Conservation (phyloP, 441 rosid species). For the Erodium moschatum region DNA sequence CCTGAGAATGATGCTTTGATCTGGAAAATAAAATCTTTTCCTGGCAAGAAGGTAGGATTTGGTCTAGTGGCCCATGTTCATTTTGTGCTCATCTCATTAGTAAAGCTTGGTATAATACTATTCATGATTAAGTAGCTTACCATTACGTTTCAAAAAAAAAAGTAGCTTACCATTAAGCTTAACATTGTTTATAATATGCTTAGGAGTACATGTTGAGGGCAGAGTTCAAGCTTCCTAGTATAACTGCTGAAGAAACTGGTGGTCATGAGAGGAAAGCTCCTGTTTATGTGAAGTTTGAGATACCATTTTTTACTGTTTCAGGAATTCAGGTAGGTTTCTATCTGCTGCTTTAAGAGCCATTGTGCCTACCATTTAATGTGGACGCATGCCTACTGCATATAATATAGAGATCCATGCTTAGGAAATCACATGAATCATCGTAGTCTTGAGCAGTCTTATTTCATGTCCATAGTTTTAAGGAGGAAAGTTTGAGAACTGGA, state of each 20-base stretch:
- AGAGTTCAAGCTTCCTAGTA: slow-evolving; percentile 88
- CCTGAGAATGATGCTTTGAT: slow-evolving; percentile 88
- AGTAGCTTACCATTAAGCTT: slow-evolving; percentile 13
- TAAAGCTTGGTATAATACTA: neutral
- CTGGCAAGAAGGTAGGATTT: slow-evolving; percentile 42
- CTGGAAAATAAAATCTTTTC: slow-evolving; percentile 64
- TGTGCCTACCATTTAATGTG: neutral
- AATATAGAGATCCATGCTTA: too few relatives aligned
- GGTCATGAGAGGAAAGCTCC: slow-evolving; percentile 88
- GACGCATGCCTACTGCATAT: too few relatives aligned
- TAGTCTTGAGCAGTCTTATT: too few relatives aligned
- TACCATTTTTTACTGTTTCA: slow-evolving; percentile 29
- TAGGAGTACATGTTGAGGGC: slow-evolving; percentile 98
- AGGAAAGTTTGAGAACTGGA: too few relatives aligned
- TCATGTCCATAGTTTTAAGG: too few relatives aligned
- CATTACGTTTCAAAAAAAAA: slow-evolving; percentile 6
- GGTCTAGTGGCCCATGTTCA: neutral
- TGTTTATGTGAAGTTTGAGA: slow-evolving; percentile 90
- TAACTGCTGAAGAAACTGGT: slow-evolving; percentile 77
- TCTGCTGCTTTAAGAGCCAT: neutral
- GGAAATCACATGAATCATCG: too few relatives aligned
- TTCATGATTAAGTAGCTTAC: neutral
- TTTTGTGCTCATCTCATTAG: slow-evolving; percentile 16
- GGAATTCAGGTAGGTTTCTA: slow-evolving; percentile 57
- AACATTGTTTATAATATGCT: slow-evolving; percentile 10